Base-by-base conservation (phyloP, 805 yeast genomes). In the Yarrowia hollandica region DNA sequence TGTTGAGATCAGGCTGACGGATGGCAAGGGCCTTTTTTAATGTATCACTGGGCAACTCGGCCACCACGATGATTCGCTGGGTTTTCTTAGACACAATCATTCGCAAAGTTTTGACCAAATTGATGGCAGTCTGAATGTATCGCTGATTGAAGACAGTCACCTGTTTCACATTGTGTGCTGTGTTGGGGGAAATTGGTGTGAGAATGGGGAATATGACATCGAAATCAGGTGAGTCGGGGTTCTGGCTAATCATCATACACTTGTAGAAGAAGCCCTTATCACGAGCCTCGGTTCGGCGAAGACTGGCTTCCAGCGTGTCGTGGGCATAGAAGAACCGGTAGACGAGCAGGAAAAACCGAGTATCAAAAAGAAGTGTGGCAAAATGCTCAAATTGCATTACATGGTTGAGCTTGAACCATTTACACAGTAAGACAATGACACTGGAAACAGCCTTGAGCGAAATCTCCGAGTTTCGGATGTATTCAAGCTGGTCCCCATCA, bases 371-470 rank as follows among this genome's bases (percentile, higher is more conserved):
- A 39, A 91, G 68, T 0, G 88, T 79, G 6, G 86, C 71, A 12
- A 92, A 73, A 65, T 85, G 88, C 68, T 90, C 95, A 69, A 79
- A 84, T 69, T 92, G 91, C 63, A 91, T 69, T 1, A 90, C 74
- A 69, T 94, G 97, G 42, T 82, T 85, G 9, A 79, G 69, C 67
- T 87, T 88, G 69, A 88, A 85, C 97, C 97, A 91, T 65, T 79
- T 80, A 30, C 85, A 68, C 18, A 94, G 67, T 18, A 81, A 65
- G 10, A 73, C 64, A 1, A 89, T 59, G 1, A 83, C 77, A 1
- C 81, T 80, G 0, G 85, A 75, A 1, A 85, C 73, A 4, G 85
- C 80, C 64, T 84, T 86, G 55, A 85, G 66, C 1, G 84, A 74
- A 3, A 82, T 72, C 64, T 87, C 92, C 63, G 84, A 85, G n/a